A percentile compares a stretch with the other conserved stretches of the same genome.
phyloP scores from a whole-genome alignment of 495 filamentous ascomycete species.

The Cercophora sp. region DNA sequence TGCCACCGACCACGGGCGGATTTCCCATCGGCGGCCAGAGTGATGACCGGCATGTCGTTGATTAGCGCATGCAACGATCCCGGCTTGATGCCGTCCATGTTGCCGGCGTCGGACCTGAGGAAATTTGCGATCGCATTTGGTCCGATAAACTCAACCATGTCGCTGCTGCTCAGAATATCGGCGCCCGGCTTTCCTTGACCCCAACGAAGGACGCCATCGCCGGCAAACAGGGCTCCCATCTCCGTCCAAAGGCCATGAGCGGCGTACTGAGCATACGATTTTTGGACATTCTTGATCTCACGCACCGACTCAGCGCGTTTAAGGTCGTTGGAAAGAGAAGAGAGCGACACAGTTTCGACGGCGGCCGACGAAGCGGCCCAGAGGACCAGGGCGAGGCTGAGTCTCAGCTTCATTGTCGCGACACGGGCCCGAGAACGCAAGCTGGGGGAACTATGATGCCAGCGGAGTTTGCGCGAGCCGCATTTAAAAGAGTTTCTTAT shows the following conservation, averaged over 20 bases:
- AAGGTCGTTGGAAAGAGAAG: constrained; percentile 6
- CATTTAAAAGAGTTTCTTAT: no score
- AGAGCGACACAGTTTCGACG: background rate
- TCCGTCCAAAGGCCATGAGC: constrained; percentile 9
- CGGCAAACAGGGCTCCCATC: constrained; percentile 18
- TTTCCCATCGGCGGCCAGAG: constrained; percentile 12
- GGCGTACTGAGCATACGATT: constrained; percentile 16
- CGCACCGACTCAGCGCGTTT: constrained; percentile 18
- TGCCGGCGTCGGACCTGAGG: constrained; percentile 8
- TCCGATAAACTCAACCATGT: constrained; percentile 1
- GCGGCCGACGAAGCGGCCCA: background rate
- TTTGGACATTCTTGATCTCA: constrained; percentile 19
- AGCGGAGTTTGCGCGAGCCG: no score
- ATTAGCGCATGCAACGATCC: constrained; percentile 14
- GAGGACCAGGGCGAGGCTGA: background rate
- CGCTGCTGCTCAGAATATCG: constrained; percentile 1
- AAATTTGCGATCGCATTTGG: constrained; percentile 17
- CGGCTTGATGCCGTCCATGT: constrained; percentile 15
- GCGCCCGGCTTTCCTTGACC: constrained; percentile 5
- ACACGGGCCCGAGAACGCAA: no score
- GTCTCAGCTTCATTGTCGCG: background rate
- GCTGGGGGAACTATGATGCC: no score
- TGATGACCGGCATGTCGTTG: constrained; percentile 14
- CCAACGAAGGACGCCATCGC: constrained; percentile 16
- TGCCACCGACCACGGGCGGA: constrained; percentile 15